These are phyloP conservation scores for Teratosphaeria pseudoeucalypti DNA, from an alignment of 2,329 filamentous ascomycete species.

Conservation along the genomic window DNA sequence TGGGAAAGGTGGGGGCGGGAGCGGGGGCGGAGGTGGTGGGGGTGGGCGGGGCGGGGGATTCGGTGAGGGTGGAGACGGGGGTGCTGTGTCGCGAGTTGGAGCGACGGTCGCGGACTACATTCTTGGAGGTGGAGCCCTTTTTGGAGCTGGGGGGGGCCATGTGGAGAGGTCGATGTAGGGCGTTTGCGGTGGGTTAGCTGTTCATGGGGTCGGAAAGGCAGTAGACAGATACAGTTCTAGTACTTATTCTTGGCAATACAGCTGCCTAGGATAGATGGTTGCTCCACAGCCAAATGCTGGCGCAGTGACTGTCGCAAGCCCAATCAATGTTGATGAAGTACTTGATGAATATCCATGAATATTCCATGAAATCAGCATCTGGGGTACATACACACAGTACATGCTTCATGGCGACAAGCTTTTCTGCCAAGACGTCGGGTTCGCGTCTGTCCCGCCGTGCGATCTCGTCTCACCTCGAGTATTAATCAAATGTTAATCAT, in stretches of 20 bases:
- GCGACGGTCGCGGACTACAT: conserved; percentile 44
- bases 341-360: neutral
- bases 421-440: neutral
- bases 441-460: neutral
- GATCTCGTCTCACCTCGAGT: neutral
- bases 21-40: conserved; percentile 35
- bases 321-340: too few species aligned
- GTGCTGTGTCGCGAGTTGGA: conserved; percentile 71
- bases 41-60: conserved; percentile 36
- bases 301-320: neutral
- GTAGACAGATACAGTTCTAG: neutral
- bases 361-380: neutral
- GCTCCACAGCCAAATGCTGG: neutral
- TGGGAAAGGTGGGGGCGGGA: conserved; percentile 25
- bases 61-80: conserved; percentile 43
- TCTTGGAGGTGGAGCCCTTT: conserved; percentile 15
- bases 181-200: neutral
- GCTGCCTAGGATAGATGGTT: neutral
- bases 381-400: too few species aligned
- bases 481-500: too few species aligned
- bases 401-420: neutral
- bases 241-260: too few species aligned
- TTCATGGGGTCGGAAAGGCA: neutral
- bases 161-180: neutral
- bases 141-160: conserved; percentile 21